Conservation (phyloP, 2,329 filamentous ascomycete species). For the Phyllosticta citriasiana region DNA sequence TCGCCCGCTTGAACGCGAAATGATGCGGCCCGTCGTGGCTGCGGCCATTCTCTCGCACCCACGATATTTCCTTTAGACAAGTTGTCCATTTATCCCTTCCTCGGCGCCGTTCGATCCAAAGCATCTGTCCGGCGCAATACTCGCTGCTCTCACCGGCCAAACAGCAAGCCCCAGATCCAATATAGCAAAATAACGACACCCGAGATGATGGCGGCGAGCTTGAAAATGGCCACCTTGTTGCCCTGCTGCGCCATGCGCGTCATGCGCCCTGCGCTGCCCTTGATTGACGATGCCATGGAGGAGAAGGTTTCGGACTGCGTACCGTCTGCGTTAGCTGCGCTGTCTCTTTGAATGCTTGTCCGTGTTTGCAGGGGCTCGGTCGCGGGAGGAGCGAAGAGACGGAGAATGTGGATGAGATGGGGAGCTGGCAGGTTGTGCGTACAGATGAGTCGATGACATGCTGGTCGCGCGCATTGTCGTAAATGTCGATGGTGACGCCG, state of each 20-base stretch:
- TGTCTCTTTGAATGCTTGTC: background rate
- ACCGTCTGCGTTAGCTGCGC: background rate
- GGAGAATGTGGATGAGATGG: background rate
- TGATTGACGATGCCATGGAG: constrained; percentile 70
- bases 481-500: constrained; percentile 93
- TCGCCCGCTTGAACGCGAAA: background rate
- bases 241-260: constrained; percentile 85
- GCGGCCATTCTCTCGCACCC: background rate
- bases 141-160: background rate
- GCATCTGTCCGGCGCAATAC: no score
- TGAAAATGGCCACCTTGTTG: constrained; percentile 84
- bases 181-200: constrained; percentile 65
- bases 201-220: constrained; percentile 75
- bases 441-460: constrained; percentile 81
- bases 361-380: background rate
- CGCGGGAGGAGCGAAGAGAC: background rate
- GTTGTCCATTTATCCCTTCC: background rate
- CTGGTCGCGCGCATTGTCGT: constrained; percentile 87
- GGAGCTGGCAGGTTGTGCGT: constrained; percentile 22
- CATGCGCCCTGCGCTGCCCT: constrained; percentile 71
- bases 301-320: constrained; percentile 78
- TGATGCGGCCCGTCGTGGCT: background rate
- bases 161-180: constrained; percentile 43
- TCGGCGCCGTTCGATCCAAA: background rate
- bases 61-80: background rate